Evolutionary conservation across 2,329 filamentous ascomycete species (phyloP), one percentile per base, ranked within the genome.

Genomic region (Apiospora aurea): DNA sequence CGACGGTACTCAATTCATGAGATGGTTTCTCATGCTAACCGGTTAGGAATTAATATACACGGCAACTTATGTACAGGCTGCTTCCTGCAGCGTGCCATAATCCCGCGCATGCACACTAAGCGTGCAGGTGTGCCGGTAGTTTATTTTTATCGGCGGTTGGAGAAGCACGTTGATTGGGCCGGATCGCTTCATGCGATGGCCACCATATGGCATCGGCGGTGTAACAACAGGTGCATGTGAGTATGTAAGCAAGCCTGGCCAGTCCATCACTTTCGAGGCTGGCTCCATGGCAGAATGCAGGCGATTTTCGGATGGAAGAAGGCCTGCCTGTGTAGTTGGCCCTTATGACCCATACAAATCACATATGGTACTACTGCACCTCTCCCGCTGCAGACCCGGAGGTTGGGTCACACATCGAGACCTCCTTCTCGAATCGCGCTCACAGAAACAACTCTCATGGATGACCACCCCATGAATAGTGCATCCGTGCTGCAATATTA

Each of bases 91-190:
- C 34, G 57, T 64, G 57, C 57, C 57, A 29, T n/a, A n/a, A 64
- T 34, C 57, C 57, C 57, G 57, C 34, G 18, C 57, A 64, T 11
- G 21, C 43, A 61, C 10, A 13, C 68, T n/a, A 13, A 47, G 64
- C 69, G 73, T 71, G 26, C 26, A 29, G 26, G 26, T 29, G 26
- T 29, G 3, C 26, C 26, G 26, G 69, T 70, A 74, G 46, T 72
- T 71, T 72, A 71, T 75, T 73, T 69, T 74, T 49, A 69, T 73
- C 76, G 75, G 76, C 76, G 75, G 74, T 69, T 76, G 70, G 69
- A 74, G 69, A 69, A 64, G 69, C 14, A 41, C 47, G 64, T 71
- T 75, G 70, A 80, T 79, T 79, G 77, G 79, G 49, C 71, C 75
- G 71, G 71, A 34, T 21, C 18, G 34, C 34, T 8, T 69, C 69